Base-by-base conservation (phyloP, 2,329 filamentous ascomycete genomes). In the Hymenotorrendiella dingleyae region DNA sequence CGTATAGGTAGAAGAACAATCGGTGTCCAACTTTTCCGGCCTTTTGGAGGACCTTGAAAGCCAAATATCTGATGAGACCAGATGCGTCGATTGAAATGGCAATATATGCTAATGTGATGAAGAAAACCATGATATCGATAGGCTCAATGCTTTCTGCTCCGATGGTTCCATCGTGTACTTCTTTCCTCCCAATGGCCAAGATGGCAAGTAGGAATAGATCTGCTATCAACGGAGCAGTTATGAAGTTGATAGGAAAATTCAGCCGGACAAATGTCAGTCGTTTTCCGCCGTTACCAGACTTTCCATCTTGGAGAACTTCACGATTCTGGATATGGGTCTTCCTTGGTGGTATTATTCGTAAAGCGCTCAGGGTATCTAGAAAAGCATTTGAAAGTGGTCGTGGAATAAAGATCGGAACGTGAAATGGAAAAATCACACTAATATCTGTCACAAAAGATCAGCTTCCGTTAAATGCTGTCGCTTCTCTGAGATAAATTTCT, bases 11-110 rank as follows among this genome's bases (percentile, higher is more conserved):
- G 60, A 86, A 80, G 66, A 82, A 88, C 1, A 88, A 67, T 20
- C 72, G 64, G 46, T 82, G 79, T 0, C 84, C 84, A n/a, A 74
- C 72, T 46, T 78, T 71, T 3, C 83, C 82, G 36, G 79, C 82
- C 64, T 74, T 78, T 44, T 82, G 71, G 2, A 87, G 67, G 0
- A 86, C 82, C 47, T 76, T 83, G 67, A 84, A 85, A 0, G 84
- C 82, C 17, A 86, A 59, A 49, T 71, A 87, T 42, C 82, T 68
- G 54, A 87, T 86, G 12, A 87, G 67, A 3, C 84, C 84, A 0
- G 83, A 86, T 2, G 84, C 82, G 50, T 87, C 84, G 46, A 87
- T 84, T 0, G 82, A 86, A 34, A 88, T 85, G 35, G 84, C 83
- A 46, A 87, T 86, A 54, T 87, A 88, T 3, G 84, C 83, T 32